A percentile compares a stretch with the other conserved stretches of the same genome.
phyloP scores from a whole-genome alignment of 2,329 filamentous ascomycete genomes.

The Septoria linicola region DNA sequence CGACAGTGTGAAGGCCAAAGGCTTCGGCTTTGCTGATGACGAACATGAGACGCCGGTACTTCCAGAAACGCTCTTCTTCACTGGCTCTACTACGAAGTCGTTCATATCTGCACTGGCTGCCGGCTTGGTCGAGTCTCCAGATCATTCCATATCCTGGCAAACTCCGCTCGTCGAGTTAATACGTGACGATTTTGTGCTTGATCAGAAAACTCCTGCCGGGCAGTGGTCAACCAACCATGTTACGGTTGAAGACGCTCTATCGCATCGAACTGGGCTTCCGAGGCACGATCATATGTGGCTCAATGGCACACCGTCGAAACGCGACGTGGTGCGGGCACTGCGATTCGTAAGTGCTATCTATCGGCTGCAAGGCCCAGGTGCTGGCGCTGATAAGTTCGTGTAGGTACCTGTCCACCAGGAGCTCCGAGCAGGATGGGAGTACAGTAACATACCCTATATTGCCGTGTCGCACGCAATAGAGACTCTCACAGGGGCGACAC shows the following conservation, averaged over 20 bases:
- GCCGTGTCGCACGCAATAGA: constrained; percentile 50
- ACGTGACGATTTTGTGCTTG: constrained; percentile 39
- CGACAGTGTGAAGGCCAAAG: constrained; percentile 23
- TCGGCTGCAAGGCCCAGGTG: neutral
- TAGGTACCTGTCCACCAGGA: constrained; percentile 38
- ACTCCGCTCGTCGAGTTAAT: constrained; percentile 40
- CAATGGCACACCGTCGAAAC: constrained; percentile 32
- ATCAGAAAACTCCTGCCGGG: constrained; percentile 23
- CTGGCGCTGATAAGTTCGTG: neutral
- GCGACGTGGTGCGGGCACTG: constrained; percentile 44
- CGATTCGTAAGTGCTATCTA: constrained; percentile 39
- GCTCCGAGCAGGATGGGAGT: constrained; percentile 48
- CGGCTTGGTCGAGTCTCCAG: constrained; percentile 29
- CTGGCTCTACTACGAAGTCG: constrained; percentile 36
- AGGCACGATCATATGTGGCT: constrained; percentile 34
- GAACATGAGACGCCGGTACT: constrained; percentile 22
- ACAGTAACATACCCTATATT: constrained; percentile 56
- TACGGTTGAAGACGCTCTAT: constrained; percentile 39
- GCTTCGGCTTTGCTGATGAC: constrained; percentile 14
- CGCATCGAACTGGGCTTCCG: constrained; percentile 40
- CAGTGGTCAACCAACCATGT: constrained; percentile 32
- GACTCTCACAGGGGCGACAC: constrained; percentile 40
- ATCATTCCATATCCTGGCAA: constrained; percentile 37
- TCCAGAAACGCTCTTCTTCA: constrained; percentile 33
- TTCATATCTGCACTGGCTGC: constrained; percentile 33